phyloP scores from a whole-genome alignment of 2,329 filamentous ascomycete species.

The Juglanconis oblonga region DNA sequence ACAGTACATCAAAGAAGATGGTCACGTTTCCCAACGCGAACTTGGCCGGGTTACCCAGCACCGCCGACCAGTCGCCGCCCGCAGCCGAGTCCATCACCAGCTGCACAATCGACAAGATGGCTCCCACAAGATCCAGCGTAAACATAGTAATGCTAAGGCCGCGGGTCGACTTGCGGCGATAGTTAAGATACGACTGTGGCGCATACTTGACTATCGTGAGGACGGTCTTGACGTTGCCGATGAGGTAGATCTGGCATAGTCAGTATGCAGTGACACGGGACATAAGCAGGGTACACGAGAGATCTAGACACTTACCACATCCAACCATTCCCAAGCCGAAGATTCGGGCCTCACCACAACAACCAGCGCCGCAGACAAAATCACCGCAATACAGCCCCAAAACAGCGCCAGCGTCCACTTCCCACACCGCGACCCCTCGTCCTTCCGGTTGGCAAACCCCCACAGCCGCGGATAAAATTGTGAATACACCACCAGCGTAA shows the following conservation, averaged over 20 bases:
- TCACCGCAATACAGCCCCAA: slow-evolving; percentile 2
- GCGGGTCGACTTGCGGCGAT: slow-evolving; percentile 7
- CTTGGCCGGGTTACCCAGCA: slow-evolving; percentile 14
- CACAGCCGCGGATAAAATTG: slow-evolving; percentile 12
- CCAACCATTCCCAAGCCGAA: slow-evolving; percentile 6
- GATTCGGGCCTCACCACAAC: background rate
- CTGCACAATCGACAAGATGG: slow-evolving; percentile 3
- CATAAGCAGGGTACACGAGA: background rate
- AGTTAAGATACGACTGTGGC: slow-evolving; percentile 12
- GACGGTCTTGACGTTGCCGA: slow-evolving; percentile 13
- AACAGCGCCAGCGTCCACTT: slow-evolving; percentile 4
- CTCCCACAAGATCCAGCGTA: background rate
- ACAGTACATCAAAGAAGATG: slow-evolving; percentile 10
- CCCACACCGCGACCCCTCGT: background rate
- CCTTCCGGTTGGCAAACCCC: background rate
- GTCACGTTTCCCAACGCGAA: slow-evolving; percentile 14
- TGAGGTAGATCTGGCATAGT: slow-evolving; percentile 11
- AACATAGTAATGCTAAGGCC: slow-evolving; percentile 10
- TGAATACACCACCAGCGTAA: slow-evolving; percentile 10
- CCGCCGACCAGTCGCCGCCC: slow-evolving; percentile 4
- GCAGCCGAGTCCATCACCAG: slow-evolving; percentile 4
- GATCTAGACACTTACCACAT: slow-evolving; percentile 1
- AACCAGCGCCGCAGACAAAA: slow-evolving; percentile 3
- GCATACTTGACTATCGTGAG: slow-evolving; percentile 16
- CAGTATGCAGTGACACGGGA: background rate